These are phyloP conservation scores for Pelargonium fulgidum DNA, from an alignment of 441 rosid species.

Conservation along the genomic window DNA sequence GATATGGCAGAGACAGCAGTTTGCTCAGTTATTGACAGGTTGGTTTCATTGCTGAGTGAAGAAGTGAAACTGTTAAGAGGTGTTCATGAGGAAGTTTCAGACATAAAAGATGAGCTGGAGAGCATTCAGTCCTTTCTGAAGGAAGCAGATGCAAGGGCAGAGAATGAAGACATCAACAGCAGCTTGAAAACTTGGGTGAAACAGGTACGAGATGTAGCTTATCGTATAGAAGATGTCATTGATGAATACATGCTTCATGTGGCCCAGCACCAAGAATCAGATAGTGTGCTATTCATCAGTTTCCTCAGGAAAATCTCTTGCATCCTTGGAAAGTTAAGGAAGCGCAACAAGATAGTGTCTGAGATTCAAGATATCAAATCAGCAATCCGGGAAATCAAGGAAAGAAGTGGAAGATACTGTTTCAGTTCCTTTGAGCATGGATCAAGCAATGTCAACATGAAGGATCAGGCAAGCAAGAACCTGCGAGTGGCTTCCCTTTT, in stretches of 20 bases:
- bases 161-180: not conserved
- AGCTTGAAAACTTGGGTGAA: constrained; percentile 9
- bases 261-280: not conserved
- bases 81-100: not conserved
- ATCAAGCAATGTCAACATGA: not conserved
- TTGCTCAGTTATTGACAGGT: not conserved
- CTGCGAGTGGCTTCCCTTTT: constrained; percentile 19
- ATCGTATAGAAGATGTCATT: constrained; percentile 5
- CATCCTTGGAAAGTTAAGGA: not conserved
- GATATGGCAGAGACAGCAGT: constrained; percentile 12
- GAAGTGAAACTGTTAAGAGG: constrained; percentile 9
- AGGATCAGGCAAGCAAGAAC: constrained; percentile 2
- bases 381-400: not conserved
- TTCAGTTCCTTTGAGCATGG: not conserved
- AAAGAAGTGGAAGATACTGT: not conserved
- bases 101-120: constrained; percentile 3
- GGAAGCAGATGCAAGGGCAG: constrained; percentile 10
- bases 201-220: constrained; percentile 14
- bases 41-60: constrained; percentile 3
- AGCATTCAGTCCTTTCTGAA: constrained; percentile 13
- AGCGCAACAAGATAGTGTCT: not conserved
- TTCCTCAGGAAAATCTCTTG: not conserved
- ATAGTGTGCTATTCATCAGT: not conserved
- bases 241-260: not conserved
- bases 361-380: constrained; percentile 9